phyloP scores from a whole-genome alignment of 305 asterid genomes.

The Nicotiana rustica region DNA sequence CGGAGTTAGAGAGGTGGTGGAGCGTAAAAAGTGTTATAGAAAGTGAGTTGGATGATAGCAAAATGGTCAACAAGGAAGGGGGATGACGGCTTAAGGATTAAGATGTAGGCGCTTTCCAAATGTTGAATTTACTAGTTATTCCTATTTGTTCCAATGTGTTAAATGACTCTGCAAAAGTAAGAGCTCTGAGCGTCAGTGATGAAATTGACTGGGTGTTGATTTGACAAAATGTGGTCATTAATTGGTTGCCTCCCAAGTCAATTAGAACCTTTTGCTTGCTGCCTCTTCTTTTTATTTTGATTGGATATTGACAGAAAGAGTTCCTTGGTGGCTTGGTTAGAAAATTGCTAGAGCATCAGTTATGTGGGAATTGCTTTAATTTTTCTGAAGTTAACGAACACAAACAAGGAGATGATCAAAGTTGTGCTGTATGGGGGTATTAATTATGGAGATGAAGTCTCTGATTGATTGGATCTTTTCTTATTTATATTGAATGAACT shows the following conservation, averaged over 20 bases:
- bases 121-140: conserved; percentile 11
- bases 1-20: neutral
- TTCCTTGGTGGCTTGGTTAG: neutral
- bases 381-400: neutral
- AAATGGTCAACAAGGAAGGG: neutral
- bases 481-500: neutral
- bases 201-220: neutral
- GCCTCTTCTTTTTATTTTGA: neutral
- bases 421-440: neutral
- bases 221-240: neutral
- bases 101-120: neutral
- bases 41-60: neutral
- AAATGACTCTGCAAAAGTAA: neutral
- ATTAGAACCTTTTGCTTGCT: neutral
- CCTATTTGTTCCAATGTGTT: neutral
- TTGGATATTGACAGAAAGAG: neutral
- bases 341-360: neutral
- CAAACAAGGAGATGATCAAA: neutral
- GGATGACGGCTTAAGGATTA: neutral
- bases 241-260: neutral
- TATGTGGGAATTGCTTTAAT: neutral
- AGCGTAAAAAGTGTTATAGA: neutral
- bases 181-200: neutral
- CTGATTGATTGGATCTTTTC: neutral
- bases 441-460: neutral